Base-by-base conservation (phyloP, 148 eudicot species). In the Cornus controversa region DNA sequence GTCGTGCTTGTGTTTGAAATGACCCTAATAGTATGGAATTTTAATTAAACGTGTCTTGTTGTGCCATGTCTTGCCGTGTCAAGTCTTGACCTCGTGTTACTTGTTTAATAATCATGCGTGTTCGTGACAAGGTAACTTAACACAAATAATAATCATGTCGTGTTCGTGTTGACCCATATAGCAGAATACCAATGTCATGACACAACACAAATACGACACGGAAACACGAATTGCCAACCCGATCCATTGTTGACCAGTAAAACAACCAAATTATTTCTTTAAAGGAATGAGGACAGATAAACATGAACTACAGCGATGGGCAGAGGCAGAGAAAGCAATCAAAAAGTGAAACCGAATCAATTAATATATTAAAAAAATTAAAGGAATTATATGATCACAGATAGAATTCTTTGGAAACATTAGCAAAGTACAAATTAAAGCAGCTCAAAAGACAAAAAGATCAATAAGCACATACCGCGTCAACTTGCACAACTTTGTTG, bases 401-500 rank as follows among this genome's bases (percentile, higher is more conserved):
- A 54, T 54, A 15, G 20, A 16, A 54, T 54, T 8, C 13, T 45
- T 45, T 8, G 50, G 7, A 45, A 45, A 45, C 62, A 54, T 15
- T 14, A 54, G 62, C 22, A 54, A 54, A 54, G 14, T 15, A 54
- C 0, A 54, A 54, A 54, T 54, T 14, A 10, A 4, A 54, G 62
- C 20, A 54, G 62, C 20, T 15, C 50, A 10, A 15, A 54, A 54
- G 62, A 15, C 18, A 5, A 77, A 69, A 69, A 71, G 22, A 45
- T 74, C 31, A 40, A 58, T 27, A 53, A 62, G 64, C 34, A 75
- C 93, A 72, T 92, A 96, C 99, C 82, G 91, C 89, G 73, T 92
- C 97, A 81, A 93, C 95, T 88, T 96, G 99, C 75, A 87, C 78
- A 54, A 90, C 96, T 86, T 87, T 96, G 80, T 87, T 92, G 83